Base-by-base conservation (phyloP, 2,329 filamentous ascomycete species). In the Beauveria medogensis region DNA sequence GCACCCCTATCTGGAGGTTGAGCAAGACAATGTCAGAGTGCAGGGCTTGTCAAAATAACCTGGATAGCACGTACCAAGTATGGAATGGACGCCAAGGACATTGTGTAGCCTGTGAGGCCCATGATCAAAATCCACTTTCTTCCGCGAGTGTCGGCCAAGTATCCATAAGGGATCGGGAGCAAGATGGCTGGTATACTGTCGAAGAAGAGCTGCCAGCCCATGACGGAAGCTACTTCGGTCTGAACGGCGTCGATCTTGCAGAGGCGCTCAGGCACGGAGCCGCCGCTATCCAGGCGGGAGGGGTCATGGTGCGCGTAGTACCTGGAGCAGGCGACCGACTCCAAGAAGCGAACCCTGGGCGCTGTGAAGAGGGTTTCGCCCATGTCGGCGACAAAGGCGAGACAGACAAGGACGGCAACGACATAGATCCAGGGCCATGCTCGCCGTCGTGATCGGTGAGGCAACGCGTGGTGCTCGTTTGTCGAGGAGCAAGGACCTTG, bases 171-270 rank as follows among this genome's bases (percentile, higher is more conserved):
- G 30, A 34, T 34, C 30, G 30, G 30, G 5, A 34, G 30, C 30
- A 34, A 34, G 10, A 34, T 34, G 30, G 30, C 30, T 1, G 30
- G 30, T 34, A 34, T 34, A 3, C 30, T 14, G 30, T 34, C 30
- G 37, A 56, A 56, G 41, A 56, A 56, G 41, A 56, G 54, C 54
- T 56, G 41, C 40, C 54, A 44, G 41, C 54, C 54, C 54, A 56
- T 46, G 14, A 56, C 24, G 24, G 40, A 56, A 2, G 41, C 41
- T 9, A 56, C 20, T 14, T 46, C 24, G 37, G 12, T n/a, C 54
- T 56, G 54, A 16, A 56, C 41, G 9, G 37, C 30, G 41, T 56
- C 54, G 14, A 56, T 56, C 40, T 56, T 56, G 54, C 54, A 56
- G 14, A 56, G 41, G 18, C 18, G 40, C 54, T 56, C 54, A 3